Base-by-base conservation (phyloP, 495 filamentous ascomycete genomes). In the Hypoxylon intermedium region DNA sequence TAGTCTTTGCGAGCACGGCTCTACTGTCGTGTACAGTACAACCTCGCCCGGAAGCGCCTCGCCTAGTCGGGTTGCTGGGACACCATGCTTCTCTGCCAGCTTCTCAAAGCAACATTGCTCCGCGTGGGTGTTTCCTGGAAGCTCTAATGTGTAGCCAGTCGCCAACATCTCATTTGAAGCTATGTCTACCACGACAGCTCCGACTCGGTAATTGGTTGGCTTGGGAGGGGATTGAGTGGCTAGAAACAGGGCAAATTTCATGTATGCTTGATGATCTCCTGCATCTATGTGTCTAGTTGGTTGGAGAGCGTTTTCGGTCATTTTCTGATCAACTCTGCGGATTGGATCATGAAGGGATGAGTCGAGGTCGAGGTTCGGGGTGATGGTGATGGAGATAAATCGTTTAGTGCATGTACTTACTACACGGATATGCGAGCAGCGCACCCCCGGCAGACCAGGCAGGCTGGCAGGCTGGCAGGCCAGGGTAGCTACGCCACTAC, bases 81-180 rank as follows among this genome's bases (percentile, higher is more conserved):
- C 72, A 34, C 60, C 71, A 44, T 75, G 65, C 42, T 72, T 65
- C 45, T 72, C 65, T n/a, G 86, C 82, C 20, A 88, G 82, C 72
- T 98, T 98, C 33, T 84, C 73, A 45, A 98, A 83, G 69, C 89
- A 93, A 77, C 86, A 91, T 77, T 98, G 92, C 66, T 98, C 94
- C 4, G 94, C 94, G 62, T 98, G 94, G 0, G 92, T 97, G 80
- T 98, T 98, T 11, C 93, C 94, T 0, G 85, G 81, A 9, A 94
- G 85, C 69, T 98, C 93, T 60, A 96, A 83, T 6, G 93, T 96
- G 78, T 93, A 97, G 45, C 93, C 92, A 1, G 90, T 93, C 1
- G 89, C 83, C 34, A 97, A 82, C 61, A 96, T 79, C 9, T 81
- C 75, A 63, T 88, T 82, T 23, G 77, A 69, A 15, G 70, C 67